Percentiles rank a stretch among this genome's conserved stretches.
phyloP scores from a whole-genome alignment of 2,329 filamentous ascomycete species.

The Capronia americana region DNA sequence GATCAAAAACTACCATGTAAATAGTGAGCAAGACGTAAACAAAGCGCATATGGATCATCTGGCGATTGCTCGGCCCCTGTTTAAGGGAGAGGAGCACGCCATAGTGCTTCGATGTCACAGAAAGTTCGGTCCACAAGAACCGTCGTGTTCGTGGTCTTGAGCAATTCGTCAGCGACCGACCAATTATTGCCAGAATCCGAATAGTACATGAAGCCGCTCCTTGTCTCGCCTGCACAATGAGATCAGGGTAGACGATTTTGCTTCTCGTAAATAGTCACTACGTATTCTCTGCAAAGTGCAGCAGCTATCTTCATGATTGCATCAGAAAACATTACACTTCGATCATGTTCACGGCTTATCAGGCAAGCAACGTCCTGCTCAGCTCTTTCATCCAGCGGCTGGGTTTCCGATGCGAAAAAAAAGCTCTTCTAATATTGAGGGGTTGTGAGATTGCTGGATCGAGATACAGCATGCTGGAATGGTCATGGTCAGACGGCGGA shows the following conservation, averaged over 20 bases:
- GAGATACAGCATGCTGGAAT: conserved; percentile 2
- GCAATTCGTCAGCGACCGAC: background rate
- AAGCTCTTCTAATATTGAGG: background rate
- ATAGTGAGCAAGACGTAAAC: background rate
- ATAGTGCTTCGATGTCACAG: background rate
- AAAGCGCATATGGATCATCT: background rate
- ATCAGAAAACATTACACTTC: conserved; percentile 10
- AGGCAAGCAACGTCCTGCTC: background rate
- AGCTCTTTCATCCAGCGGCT: background rate
- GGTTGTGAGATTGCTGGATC: conserved; percentile 3
- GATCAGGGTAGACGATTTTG: background rate
- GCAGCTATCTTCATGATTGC: conserved; percentile 8
- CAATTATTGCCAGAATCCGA: background rate
- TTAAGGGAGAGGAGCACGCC: background rate
- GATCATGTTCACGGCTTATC: background rate
- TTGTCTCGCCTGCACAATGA: conserved; percentile 2
- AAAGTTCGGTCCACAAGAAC: background rate
- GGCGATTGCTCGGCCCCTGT: background rate
- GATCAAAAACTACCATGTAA: background rate
- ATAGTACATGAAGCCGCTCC: background rate
- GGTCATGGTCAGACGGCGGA: conserved; percentile 9
- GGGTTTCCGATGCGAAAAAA: background rate
- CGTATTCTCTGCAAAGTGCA: background rate
- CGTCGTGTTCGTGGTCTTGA: background rate
- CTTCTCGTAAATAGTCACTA: background rate